Percentiles rank a stretch among this genome's conserved stretches.
Evolutionary conservation across 2,329 filamentous ascomycete species (phyloP).

Genomic region (Penicillium concentricum): DNA sequence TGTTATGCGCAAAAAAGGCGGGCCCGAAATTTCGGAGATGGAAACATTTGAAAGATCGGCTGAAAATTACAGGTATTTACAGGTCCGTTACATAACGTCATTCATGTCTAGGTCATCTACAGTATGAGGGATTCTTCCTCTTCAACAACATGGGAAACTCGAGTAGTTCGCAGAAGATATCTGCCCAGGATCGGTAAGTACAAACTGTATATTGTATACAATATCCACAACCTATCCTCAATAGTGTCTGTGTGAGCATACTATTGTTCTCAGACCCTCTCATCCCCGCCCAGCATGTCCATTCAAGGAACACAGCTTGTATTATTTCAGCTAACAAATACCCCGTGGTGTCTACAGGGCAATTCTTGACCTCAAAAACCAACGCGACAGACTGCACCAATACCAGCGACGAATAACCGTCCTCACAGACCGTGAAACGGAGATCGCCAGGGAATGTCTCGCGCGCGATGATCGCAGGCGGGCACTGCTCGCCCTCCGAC

Average conservation of each 20-base stretch:
- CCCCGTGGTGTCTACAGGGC: conserved; percentile 58
- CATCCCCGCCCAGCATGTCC: conserved; percentile 1
- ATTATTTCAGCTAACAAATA: conserved; percentile 3
- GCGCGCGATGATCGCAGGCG: conserved; percentile 74
- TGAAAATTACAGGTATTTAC: conserved; percentile 22
- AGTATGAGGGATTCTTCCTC: neutral
- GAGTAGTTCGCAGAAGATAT: conserved; percentile 63
- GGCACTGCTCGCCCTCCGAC: conserved; percentile 81
- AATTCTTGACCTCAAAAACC: conserved; percentile 95
- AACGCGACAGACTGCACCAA: conserved; percentile 94
- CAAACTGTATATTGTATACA: neutral
- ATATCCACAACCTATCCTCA: neutral
- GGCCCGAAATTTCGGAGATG: conserved; percentile 8
- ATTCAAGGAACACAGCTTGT: neutral
- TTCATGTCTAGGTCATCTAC: conserved; percentile 1
- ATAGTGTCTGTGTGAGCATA: neutral
- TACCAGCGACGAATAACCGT: conserved; percentile 89
- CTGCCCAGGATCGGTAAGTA: conserved; percentile 80
- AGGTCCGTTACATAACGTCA: conserved; percentile 19
- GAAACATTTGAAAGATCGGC: conserved; percentile 15
- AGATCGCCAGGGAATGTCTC: conserved; percentile 79
- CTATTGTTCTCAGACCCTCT: conserved; percentile 15
- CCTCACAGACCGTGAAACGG: conserved; percentile 83
- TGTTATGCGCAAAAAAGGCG: conserved; percentile 16
- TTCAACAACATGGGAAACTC: conserved; percentile 61